Evolutionary conservation across 2,329 filamentous ascomycete species (phyloP).

Genomic region (Exophiala phaeomuriformis): DNA sequence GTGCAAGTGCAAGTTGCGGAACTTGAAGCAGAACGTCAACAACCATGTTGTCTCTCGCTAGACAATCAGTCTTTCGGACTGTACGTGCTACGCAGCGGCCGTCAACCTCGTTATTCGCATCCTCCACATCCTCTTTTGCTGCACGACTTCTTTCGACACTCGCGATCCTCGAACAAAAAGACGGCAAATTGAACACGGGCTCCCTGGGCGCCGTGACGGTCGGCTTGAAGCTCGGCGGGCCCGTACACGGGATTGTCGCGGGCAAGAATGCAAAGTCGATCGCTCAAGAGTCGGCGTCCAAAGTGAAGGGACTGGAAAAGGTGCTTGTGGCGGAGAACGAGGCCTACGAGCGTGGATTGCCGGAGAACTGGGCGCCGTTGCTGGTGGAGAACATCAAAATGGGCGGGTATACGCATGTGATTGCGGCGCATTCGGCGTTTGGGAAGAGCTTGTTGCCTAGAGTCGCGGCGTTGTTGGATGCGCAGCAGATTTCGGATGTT

Average conservation of each 20-base stretch:
- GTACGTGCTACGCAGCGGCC: conserved; percentile 36
- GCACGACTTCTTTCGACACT: conserved; percentile 75
- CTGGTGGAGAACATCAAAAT: conserved; percentile 96
- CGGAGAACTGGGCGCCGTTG: conserved; percentile 90
- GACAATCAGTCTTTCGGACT: conserved; percentile 37
- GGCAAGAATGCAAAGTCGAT: conserved; percentile 64
- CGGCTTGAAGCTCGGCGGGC: conserved; percentile 75
- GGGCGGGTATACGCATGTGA: conserved; percentile 83
- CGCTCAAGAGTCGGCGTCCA: conserved; percentile 70
- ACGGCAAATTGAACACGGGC: conserved; percentile 74
- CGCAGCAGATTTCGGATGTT: conserved; percentile 90
- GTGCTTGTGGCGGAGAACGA: conserved; percentile 80
- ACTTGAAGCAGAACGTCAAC: conserved; percentile 1
- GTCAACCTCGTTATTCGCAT: conserved; percentile 35
- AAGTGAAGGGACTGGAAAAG: conserved; percentile 85
- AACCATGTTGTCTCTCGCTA: conserved; percentile 22
- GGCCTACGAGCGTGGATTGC: conserved; percentile 88
- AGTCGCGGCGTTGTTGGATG: conserved; percentile 82
- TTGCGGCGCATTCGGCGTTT: conserved; percentile 88
- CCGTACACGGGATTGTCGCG: conserved; percentile 80
- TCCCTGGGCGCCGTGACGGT: conserved; percentile 82
- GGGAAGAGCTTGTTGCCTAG: conserved; percentile 91
- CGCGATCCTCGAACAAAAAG: conserved; percentile 83
- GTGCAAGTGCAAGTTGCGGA: neutral
- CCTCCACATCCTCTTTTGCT: conserved; percentile 47